phyloP scores from a whole-genome alignment of 192 early-diverging fungal species.

The Entomortierella beljakovae region DNA sequence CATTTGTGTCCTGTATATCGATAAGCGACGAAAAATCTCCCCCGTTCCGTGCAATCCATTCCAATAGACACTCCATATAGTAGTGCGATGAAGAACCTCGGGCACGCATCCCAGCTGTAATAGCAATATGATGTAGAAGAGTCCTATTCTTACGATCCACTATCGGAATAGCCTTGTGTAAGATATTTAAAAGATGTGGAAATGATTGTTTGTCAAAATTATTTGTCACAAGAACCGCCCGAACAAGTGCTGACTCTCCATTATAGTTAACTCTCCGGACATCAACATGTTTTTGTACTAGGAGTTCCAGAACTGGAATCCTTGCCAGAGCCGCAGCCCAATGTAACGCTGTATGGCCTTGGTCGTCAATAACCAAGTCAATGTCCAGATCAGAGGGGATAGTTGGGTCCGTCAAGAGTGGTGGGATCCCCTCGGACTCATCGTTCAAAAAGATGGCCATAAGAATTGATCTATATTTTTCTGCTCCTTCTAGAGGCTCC shows the following conservation, averaged over 20 bases:
- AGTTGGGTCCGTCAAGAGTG: slow-evolving; percentile 49
- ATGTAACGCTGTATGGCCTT: slow-evolving; percentile 94
- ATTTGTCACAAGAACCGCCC: slow-evolving; percentile 88
- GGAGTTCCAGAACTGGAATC: slow-evolving; percentile 76
- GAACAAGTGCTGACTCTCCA: slow-evolving; percentile 91
- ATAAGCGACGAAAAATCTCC: slow-evolving; percentile 62
- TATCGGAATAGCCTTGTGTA: slow-evolving; percentile 77
- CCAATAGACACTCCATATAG: slow-evolving; percentile 88
- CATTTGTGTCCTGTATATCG: slow-evolving; percentile 75
- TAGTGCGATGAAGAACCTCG: slow-evolving; percentile 79
- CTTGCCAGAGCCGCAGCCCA: slow-evolving; percentile 94
- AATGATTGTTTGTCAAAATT: slow-evolving; percentile 88
- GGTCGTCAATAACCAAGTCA: slow-evolving; percentile 91
- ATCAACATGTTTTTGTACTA: slow-evolving; percentile 84
- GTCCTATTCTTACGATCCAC: slow-evolving; percentile 82
- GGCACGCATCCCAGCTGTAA: slow-evolving; percentile 75
- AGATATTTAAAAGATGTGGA: slow-evolving; percentile 74
- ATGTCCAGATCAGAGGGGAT: slow-evolving; percentile 72
- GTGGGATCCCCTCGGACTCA: slow-evolving; percentile 74
- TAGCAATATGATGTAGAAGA: slow-evolving; percentile 91
- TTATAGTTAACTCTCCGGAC: slow-evolving; percentile 75
- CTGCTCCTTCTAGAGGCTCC: slow-evolving; percentile 50
- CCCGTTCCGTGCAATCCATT: slow-evolving; percentile 68
- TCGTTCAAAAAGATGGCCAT: slow-evolving; percentile 90
- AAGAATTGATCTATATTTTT: slow-evolving; percentile 78